Conservation (phyloP, 352 stramenopile genomes). For the Nannochloropsis limnetica region DNA sequence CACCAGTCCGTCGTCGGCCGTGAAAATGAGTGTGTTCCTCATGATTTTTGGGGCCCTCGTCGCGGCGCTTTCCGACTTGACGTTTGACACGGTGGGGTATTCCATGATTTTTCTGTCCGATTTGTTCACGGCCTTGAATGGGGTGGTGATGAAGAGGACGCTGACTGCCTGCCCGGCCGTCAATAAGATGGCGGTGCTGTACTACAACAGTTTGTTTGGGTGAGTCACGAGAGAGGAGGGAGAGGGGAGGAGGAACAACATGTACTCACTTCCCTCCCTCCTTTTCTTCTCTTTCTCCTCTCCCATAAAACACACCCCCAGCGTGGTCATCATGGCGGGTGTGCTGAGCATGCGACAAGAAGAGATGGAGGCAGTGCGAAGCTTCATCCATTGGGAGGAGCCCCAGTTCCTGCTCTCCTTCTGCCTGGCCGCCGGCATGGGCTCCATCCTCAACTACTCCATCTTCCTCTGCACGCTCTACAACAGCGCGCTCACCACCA, state of each 20-base stretch:
- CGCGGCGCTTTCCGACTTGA: slow-evolving; percentile 57
- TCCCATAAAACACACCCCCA: background rate
- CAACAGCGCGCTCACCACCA: slow-evolving; percentile 60
- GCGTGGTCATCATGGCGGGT: slow-evolving; percentile 18
- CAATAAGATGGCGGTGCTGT: slow-evolving; percentile 56
- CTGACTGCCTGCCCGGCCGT: slow-evolving; percentile 47
- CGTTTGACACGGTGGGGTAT: slow-evolving; percentile 56
- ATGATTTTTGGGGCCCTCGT: slow-evolving; percentile 58
- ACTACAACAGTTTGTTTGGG: slow-evolving; percentile 56
- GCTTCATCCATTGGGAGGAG: slow-evolving; percentile 39
- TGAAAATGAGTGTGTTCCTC: slow-evolving; percentile 53
- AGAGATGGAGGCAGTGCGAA: background rate
- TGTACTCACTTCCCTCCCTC: no score
- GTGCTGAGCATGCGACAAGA: slow-evolving; percentile 33
- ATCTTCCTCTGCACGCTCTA: slow-evolving; percentile 61
- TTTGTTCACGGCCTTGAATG: slow-evolving; percentile 57
- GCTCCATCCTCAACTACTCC: slow-evolving; percentile 58
- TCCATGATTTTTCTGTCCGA: slow-evolving; percentile 58
- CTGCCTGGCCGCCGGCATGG: slow-evolving; percentile 50
- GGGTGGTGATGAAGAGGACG: slow-evolving; percentile 57
- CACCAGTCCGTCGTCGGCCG: slow-evolving; percentile 48
- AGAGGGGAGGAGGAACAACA: no score
- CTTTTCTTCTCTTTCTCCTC: background rate
- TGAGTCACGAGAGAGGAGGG: slow-evolving; percentile 18
- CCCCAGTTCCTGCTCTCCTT: slow-evolving; percentile 43